Conservation (phyloP, 768 basidiomycete species). For the Auriscalpium vulgare region DNA sequence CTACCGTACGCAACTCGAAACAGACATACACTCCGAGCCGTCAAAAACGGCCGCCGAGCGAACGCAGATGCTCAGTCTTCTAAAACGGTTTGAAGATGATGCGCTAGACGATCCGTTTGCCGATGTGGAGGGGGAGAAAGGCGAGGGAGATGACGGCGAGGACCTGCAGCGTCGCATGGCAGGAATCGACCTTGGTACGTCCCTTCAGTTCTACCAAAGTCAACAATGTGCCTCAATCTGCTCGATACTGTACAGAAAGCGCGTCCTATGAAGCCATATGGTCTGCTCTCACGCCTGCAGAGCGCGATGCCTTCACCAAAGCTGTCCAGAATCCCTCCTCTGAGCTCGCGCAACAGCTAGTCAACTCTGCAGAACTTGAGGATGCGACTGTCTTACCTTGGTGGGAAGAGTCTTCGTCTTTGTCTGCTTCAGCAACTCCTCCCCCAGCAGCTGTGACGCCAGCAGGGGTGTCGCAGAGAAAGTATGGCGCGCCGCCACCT, state of each 20-base stretch:
- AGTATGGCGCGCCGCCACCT: conserved; percentile 30
- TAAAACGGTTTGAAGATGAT: conserved; percentile 68
- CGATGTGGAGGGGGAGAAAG: conserved; percentile 29
- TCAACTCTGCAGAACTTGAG: conserved; percentile 49
- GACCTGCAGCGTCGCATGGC: conserved; percentile 46
- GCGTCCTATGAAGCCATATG: conserved; percentile 52
- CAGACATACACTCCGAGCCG: conserved; percentile 48
- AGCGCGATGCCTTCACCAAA: conserved; percentile 52
- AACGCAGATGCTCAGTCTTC: conserved; percentile 56
- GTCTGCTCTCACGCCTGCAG: conserved; percentile 48
- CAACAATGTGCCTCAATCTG: neutral
- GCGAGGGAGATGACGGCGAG: conserved; percentile 27
- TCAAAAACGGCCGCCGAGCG: conserved; percentile 52
- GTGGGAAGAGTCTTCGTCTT: conserved; percentile 46
- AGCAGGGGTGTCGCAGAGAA: conserved; percentile 12
- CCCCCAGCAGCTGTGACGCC: neutral
- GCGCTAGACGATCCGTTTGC: conserved; percentile 30
- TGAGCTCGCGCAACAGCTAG: conserved; percentile 48
- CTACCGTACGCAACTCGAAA: conserved; percentile 67
- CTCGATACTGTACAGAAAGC: conserved; percentile 32
- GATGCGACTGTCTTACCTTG: conserved; percentile 51
- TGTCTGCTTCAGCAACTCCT: neutral
- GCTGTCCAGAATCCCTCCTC: conserved; percentile 56
- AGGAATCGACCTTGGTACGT: conserved; percentile 55
- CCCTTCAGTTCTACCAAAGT: neutral